Evolutionary conservation across 2,329 filamentous ascomycete genomes (phyloP), one percentile per base, ranked within the genome.

Genomic region (Penicillium sp.): DNA sequence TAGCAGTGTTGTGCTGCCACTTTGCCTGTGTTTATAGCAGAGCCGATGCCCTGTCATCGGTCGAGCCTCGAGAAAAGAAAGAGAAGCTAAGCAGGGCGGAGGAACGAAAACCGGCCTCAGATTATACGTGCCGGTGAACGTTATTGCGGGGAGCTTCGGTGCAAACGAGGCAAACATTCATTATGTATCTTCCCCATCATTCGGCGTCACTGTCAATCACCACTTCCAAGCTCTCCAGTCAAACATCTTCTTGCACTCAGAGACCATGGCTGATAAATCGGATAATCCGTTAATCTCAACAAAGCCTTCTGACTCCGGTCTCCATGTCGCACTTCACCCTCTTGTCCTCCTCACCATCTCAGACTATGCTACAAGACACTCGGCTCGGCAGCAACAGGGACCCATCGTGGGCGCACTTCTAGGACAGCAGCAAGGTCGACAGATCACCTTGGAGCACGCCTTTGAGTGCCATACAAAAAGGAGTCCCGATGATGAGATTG

Each of bases 311-410:
- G 90, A 94, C 72, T 87, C 87, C 20, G 84, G 85, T 51, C 84
- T 95, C 46, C 87, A 91, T 62, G 85, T 91, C 56, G 85, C 91
- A 65, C 84, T 99, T 18, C 94, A 99, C 68, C 94, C 94, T 24
- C 86, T 99, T 49, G 92, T 96, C 52, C 88, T 97, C 63, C 89
- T 99, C 75, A 95, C 89, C 62, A 94, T 99, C 66, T 96, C 93
- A 64, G 94, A 99, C 74, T 95, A 96, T 72, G 91, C 97, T 71
- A 96, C 93, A 58, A 85, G 94, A 59, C 92, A 96, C 73, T 90
- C 87, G 1, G 81, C 96, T 56, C 85, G 94, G 58, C 79, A 85
- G 52, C 86, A 91, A 65, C 72, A 79, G 18, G 89, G 89, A 0
- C 91, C 91, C 16, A 82, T 97, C 18, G 83, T 93, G 3, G 94